phyloP scores from a whole-genome alignment of 768 basidiomycete species.

The Collybia sp. region DNA sequence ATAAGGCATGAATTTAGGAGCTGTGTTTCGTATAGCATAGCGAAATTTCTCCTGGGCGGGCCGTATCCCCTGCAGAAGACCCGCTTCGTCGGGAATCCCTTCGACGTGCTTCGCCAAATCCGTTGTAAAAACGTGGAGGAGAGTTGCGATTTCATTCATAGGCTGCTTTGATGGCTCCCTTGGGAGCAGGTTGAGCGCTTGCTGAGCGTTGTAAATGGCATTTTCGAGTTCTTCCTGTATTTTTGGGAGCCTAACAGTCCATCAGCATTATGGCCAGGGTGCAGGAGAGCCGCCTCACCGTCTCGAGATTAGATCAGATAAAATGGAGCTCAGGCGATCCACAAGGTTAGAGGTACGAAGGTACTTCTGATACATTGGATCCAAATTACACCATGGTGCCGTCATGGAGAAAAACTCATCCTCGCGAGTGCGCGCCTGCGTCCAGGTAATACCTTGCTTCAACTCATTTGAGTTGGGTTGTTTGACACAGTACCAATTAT shows the following conservation, averaged over 20 bases:
- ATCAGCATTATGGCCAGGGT: not conserved
- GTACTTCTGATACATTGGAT: conserved; percentile 41
- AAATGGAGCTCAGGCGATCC: conserved; percentile 49
- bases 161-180: conserved; percentile 52
- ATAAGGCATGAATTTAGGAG: conserved; percentile 57
- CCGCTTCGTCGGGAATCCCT: conserved; percentile 47
- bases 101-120: conserved; percentile 42
- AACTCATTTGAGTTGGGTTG: conserved; percentile 49
- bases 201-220: conserved; percentile 34
- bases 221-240: conserved; percentile 55
- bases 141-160: conserved; percentile 46
- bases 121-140: conserved; percentile 41
- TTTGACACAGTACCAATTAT: conserved; percentile 60
- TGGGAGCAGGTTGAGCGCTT: conserved; percentile 29
- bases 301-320: conserved; percentile 60
- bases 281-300: conserved; percentile 32
- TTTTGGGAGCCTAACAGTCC: conserved; percentile 46
- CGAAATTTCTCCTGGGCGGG: conserved; percentile 45
- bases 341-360: conserved; percentile 55
- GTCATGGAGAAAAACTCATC: conserved; percentile 49
- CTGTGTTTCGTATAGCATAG: conserved; percentile 40
- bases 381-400: conserved; percentile 52
- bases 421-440: conserved; percentile 53
- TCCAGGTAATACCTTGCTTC: conserved; percentile 50
- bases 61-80: conserved; percentile 52